Evolutionary conservation across 2,329 filamentous ascomycete genomes (phyloP).

Genomic region (Trichoderma asperellum): DNA sequence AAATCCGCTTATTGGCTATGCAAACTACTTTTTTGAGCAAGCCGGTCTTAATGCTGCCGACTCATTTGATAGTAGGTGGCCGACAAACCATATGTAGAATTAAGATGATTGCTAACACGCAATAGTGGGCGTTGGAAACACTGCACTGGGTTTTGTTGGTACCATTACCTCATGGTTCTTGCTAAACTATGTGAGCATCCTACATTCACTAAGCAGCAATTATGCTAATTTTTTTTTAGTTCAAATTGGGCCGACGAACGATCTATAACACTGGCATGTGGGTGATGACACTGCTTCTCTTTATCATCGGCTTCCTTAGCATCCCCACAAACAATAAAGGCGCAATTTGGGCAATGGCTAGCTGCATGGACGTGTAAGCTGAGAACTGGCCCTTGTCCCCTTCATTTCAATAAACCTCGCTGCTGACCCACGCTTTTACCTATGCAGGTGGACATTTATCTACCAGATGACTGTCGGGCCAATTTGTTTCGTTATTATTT

Average conservation of each 20-base stretch:
- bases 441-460: slow-evolving; percentile 43
- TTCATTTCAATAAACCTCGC: too few species aligned
- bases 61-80: slow-evolving; percentile 32
- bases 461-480: slow-evolving; percentile 50
- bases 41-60: slow-evolving; percentile 37
- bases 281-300: slow-evolving; percentile 44
- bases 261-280: slow-evolving; percentile 42
- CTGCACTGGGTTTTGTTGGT: slow-evolving; percentile 47
- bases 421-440: neutral
- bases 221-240: slow-evolving; percentile 16
- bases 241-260: slow-evolving; percentile 44
- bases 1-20: slow-evolving; percentile 67
- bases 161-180: slow-evolving; percentile 48
- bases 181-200: slow-evolving; percentile 39
- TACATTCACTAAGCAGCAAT: neutral
- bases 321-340: slow-evolving; percentile 39
- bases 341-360: slow-evolving; percentile 45
- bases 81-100: neutral
- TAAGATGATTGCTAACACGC: neutral
- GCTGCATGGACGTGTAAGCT: slow-evolving; percentile 42
- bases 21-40: slow-evolving; percentile 49
- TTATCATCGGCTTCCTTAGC: slow-evolving; percentile 48
- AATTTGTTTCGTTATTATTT: slow-evolving; percentile 48
- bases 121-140: slow-evolving; percentile 43
- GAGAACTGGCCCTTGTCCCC: neutral